phyloP scores from a whole-genome alignment of 345 rosid species.

The Salix viminalis region DNA sequence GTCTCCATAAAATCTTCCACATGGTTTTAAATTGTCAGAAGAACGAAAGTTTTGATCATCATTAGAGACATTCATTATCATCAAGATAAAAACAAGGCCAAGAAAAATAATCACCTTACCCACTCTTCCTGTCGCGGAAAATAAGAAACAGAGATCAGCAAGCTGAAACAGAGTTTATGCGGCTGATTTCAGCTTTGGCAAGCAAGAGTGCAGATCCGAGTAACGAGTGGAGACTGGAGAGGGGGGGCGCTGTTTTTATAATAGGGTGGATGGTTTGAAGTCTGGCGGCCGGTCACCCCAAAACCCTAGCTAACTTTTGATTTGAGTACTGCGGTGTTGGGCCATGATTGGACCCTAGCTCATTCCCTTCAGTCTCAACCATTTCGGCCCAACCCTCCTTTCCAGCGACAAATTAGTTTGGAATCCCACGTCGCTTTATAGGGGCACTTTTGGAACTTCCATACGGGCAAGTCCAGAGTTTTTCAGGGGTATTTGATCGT shows the following conservation, averaged over 20 bases:
- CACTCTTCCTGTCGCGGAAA: background rate
- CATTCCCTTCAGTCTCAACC: background rate
- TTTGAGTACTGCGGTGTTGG: background rate
- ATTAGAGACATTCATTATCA: conserved; percentile 29
- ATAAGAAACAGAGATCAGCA: background rate
- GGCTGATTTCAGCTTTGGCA: background rate
- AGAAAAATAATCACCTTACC: background rate
- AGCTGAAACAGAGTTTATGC: background rate
- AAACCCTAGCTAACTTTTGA: background rate
- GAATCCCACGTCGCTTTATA: too few relatives aligned
- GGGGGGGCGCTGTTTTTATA: background rate
- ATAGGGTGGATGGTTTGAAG: background rate
- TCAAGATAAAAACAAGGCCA: background rate
- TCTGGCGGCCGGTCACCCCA: background rate
- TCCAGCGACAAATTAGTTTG: background rate
- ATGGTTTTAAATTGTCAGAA: conserved; percentile 29
- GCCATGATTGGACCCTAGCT: background rate
- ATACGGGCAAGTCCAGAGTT: too few relatives aligned
- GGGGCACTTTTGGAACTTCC: too few relatives aligned
- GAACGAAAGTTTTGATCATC: conserved; percentile 52
- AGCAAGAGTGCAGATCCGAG: background rate
- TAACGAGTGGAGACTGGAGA: too few relatives aligned
- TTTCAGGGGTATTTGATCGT: too few relatives aligned
- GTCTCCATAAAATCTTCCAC: conserved; percentile 43
- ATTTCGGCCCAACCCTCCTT: background rate